phyloP scores from a whole-genome alignment of 2,329 filamentous ascomycete species.

The Corinectria fuckeliana region DNA sequence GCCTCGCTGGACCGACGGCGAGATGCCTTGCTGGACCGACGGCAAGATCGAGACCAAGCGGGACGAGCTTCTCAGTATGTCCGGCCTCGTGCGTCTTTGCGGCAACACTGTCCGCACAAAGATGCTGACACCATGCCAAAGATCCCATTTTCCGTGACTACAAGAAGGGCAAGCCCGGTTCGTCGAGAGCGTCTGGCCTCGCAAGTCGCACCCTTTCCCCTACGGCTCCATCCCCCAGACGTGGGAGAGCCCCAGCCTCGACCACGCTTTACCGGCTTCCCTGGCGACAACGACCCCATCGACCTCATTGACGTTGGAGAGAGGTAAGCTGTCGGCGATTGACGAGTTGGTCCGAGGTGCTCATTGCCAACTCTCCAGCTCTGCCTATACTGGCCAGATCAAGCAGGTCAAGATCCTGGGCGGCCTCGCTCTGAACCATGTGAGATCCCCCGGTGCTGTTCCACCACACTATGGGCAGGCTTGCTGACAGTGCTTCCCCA shows the following conservation, averaged over 20 bases:
- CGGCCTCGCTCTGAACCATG: constrained; percentile 48
- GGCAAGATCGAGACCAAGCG: constrained; percentile 49
- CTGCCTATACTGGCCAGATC: constrained; percentile 46
- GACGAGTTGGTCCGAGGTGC: too few species aligned
- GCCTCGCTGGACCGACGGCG: constrained; percentile 49
- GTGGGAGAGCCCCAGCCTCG: constrained; percentile 51
- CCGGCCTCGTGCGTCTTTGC: background rate
- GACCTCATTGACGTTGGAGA: constrained; percentile 49
- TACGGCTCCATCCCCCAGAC: constrained; percentile 54
- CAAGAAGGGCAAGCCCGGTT: constrained; percentile 46
- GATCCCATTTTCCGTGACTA: constrained; percentile 52
- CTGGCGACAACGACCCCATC: constrained; percentile 51
- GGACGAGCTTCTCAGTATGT: constrained; percentile 47
- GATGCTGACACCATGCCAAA: constrained; percentile 18
- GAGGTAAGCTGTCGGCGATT: background rate
- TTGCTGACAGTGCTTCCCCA: fast-evolving
- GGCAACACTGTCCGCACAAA: background rate
- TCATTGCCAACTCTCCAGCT: constrained; percentile 11
- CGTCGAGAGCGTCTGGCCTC: constrained; percentile 51
- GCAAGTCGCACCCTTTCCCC: constrained; percentile 51
- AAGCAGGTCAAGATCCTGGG: constrained; percentile 52
- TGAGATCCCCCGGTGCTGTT: constrained; percentile 15
- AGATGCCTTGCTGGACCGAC: constrained; percentile 49
- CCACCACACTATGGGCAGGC: fast-evolving
- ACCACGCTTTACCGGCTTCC: constrained; percentile 46